A percentile compares a stretch with the other conserved stretches of the same genome.
Conservation (phyloP, 2,329 filamentous ascomycete species). For the Lasiodiplodia theobromae region DNA sequence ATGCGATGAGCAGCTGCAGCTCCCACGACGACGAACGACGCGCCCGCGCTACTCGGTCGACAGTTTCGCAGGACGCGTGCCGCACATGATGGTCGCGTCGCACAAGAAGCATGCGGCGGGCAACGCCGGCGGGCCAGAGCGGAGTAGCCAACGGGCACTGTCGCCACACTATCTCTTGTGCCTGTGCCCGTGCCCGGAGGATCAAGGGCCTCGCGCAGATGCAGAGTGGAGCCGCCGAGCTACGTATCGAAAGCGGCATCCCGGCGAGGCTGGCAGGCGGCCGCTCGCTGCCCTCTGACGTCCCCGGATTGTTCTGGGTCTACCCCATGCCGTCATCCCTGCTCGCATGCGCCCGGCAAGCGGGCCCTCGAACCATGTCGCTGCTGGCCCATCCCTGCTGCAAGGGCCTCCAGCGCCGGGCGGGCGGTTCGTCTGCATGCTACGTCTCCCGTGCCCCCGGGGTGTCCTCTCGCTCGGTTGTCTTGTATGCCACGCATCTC, state of each 20-base stretch:
- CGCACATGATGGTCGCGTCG: constrained; percentile 24
- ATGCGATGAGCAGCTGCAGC: constrained; percentile 16
- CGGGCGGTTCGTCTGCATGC: constrained; percentile 17
- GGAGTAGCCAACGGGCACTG: neutral
- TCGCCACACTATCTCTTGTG: constrained; percentile 20
- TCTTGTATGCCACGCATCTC: constrained; percentile 30
- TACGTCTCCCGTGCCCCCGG: constrained; percentile 14
- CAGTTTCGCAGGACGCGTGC: constrained; percentile 16
- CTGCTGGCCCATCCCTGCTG: constrained; percentile 24
- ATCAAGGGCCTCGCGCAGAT: constrained; percentile 3
- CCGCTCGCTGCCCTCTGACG: constrained; percentile 17
- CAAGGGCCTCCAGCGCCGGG: constrained; percentile 23
- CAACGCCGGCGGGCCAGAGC: constrained; percentile 8
- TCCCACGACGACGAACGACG: constrained; percentile 7
- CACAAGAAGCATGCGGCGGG: constrained; percentile 11
- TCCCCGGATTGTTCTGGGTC: constrained; percentile 26
- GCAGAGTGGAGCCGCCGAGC: constrained; percentile 25
- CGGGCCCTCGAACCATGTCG: constrained; percentile 23
- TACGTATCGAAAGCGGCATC: constrained; percentile 27
- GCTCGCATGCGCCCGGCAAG: constrained; percentile 22
- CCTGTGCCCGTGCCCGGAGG: constrained; percentile 19
- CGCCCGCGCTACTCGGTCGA: neutral
- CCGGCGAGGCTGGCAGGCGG: constrained; percentile 21
- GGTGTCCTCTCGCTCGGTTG: constrained; percentile 16
- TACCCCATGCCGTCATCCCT: constrained; percentile 6